These are phyloP conservation scores for Oryza meridionalis DNA, from an alignment of 176 grass and related monocot species.

Conservation along the genomic window DNA sequence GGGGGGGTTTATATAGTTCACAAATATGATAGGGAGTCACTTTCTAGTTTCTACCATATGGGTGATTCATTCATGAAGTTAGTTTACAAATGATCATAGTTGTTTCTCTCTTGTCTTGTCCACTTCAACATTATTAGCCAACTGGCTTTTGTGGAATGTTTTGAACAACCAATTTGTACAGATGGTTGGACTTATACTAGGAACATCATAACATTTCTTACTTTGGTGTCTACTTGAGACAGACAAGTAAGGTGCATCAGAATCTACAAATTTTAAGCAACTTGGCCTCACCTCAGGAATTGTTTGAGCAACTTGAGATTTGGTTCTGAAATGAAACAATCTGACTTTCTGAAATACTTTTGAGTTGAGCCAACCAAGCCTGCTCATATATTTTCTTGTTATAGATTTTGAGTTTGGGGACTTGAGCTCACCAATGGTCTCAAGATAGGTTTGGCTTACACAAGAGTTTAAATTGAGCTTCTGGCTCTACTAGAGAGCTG, in stretches of 20 bases:
- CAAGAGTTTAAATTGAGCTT: neutral
- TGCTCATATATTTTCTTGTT: neutral
- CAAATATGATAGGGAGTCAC: neutral
- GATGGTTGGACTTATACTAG: conserved; percentile 1
- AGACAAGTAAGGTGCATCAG: neutral
- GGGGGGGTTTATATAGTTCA: neutral
- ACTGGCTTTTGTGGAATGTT: neutral
- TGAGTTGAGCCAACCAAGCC: neutral
- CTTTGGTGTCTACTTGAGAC: conserved; percentile 3
- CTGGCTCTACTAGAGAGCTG: neutral
- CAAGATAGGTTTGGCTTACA: neutral
- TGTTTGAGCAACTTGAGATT: neutral
- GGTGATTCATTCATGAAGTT: neutral
- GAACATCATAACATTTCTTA: neutral
- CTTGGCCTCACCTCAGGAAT: conserved; percentile 4
- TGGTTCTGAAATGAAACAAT: neutral
- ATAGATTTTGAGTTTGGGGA: neutral
- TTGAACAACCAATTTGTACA: neutral
- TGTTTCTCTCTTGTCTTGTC: neutral
- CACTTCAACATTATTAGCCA: neutral
- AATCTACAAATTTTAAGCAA: conserved; percentile 14
- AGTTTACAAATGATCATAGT: neutral
- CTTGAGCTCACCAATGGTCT: neutral
- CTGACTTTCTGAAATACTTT: conserved; percentile 7
- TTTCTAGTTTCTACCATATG: neutral